Conservation (phyloP, 2,329 filamentous ascomycete genomes). For the Laburnicola sp. region DNA sequence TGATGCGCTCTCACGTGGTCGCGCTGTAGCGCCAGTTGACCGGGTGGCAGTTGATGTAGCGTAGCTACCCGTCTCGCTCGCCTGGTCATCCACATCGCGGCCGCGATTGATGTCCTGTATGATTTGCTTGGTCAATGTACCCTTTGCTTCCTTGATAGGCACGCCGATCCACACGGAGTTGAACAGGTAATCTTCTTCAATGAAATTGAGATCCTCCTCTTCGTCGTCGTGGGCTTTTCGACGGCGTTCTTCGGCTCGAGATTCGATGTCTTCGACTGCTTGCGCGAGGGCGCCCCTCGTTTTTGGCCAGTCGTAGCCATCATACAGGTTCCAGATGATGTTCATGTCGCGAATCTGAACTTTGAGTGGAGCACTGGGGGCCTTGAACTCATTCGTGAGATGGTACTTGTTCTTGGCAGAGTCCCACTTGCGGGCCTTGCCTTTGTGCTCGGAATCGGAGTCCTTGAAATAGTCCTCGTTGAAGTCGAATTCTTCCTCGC, state of each 20-base stretch:
- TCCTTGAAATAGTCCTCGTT: conserved; percentile 75
- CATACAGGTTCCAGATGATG: conserved; percentile 95
- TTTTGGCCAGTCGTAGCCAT: conserved; percentile 93
- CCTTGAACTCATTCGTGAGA: conserved; percentile 62
- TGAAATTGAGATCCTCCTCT: conserved; percentile 57
- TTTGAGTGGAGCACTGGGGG: conserved; percentile 70
- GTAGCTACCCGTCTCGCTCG: conserved; percentile 87
- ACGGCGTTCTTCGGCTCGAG: conserved; percentile 75
- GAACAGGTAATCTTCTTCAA: conserved; percentile 96
- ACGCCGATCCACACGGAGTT: conserved; percentile 99
- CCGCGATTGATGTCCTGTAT: conserved; percentile 68
- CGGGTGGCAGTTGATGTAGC: conserved; percentile 62
- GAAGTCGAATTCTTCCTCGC: conserved; percentile 68
- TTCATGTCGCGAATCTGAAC: conserved; percentile 84
- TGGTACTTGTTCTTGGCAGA: conserved; percentile 76
- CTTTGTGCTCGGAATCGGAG: conserved; percentile 61
- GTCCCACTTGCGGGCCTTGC: conserved; percentile 78
- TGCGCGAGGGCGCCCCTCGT: conserved; percentile 86
- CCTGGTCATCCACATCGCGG: conserved; percentile 65
- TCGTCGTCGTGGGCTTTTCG: conserved; percentile 67
- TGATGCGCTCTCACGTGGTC: conserved; percentile 45
- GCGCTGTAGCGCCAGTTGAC: conserved; percentile 43
- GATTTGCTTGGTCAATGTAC: conserved; percentile 79
- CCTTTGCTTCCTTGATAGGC: conserved; percentile 80
- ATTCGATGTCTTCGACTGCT: conserved; percentile 85